These are phyloP conservation scores for Pseudogymnoascus pannorum DNA, from an alignment of 2,329 filamentous ascomycete species.

Conservation along the genomic window DNA sequence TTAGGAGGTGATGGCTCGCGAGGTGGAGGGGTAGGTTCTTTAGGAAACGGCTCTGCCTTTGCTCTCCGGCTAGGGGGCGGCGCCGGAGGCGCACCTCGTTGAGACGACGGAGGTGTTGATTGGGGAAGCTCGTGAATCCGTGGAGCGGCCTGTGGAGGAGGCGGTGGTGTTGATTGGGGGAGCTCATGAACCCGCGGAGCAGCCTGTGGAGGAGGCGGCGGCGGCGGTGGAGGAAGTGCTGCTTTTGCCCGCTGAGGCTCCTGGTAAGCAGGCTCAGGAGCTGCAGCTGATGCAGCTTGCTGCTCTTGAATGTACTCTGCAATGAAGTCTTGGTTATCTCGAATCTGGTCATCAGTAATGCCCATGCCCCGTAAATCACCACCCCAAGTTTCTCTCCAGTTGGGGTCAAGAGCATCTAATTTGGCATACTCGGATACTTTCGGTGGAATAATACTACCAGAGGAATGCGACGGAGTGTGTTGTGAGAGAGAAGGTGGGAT, in stretches of 20 bases:
- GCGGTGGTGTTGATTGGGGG: constrained; percentile 26
- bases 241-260: constrained; percentile 40
- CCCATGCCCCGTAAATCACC: constrained; percentile 56
- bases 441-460: constrained; percentile 39
- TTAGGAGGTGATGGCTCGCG: constrained; percentile 62
- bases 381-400: constrained; percentile 59
- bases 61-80: constrained; percentile 55
- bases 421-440: constrained; percentile 51
- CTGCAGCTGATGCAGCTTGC: constrained; percentile 35
- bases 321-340: constrained; percentile 62
- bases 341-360: constrained; percentile 59
- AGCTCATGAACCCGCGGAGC: constrained; percentile 28
- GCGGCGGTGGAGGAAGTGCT: constrained; percentile 47
- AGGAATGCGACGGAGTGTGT: constrained; percentile 28
- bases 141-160: constrained; percentile 42
- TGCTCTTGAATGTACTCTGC: constrained; percentile 56
- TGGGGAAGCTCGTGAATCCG: constrained; percentile 26
- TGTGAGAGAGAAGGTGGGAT: constrained; percentile 31
- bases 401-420: constrained; percentile 56
- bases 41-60: constrained; percentile 38
- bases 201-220: constrained; percentile 42
- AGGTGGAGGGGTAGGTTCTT: constrained; percentile 49
- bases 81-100: constrained; percentile 39
- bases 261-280: constrained; percentile 31
- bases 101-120: constrained; percentile 19